Percentiles rank a stretch among this genome's conserved stretches.
phyloP scores from a whole-genome alignment of 257 asterid genomes.

The Echium plantagineum region DNA sequence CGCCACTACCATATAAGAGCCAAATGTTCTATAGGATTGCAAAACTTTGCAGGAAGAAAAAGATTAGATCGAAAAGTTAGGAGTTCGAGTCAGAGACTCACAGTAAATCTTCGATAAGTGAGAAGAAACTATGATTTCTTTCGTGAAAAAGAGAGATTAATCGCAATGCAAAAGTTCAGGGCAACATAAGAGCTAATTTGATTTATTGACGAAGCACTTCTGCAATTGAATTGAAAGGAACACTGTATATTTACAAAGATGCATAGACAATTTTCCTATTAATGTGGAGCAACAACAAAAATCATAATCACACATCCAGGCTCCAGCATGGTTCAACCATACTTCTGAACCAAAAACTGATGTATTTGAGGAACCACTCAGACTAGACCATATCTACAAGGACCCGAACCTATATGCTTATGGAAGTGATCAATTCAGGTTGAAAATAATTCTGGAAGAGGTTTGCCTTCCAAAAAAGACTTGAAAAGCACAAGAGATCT shows the following conservation, averaged over 20 bases:
- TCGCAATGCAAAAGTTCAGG: too few species aligned
- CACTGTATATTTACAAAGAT: neutral
- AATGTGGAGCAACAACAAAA: neutral
- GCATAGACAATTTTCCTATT: neutral
- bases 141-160: too few species aligned
- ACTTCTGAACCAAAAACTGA: neutral
- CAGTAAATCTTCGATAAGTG: too few species aligned
- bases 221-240: neutral
- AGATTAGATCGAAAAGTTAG: too few species aligned
- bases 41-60: too few species aligned
- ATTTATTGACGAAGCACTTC: neutral
- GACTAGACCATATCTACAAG: neutral
- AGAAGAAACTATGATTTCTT: too few species aligned
- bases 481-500: conserved; percentile 57
- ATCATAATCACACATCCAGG: neutral
- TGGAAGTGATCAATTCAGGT: neutral
- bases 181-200: neutral
- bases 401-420: conserved; percentile 10
- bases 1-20: too few species aligned
- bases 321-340: neutral
- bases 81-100: too few species aligned
- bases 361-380: neutral
- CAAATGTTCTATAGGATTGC: too few species aligned
- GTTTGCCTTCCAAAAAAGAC: conserved; percentile 45
- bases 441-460: conserved; percentile 41